These are phyloP conservation scores for Pyracantha coccinea DNA, from an alignment of 331 rosid genomes.

Conservation along the genomic window DNA sequence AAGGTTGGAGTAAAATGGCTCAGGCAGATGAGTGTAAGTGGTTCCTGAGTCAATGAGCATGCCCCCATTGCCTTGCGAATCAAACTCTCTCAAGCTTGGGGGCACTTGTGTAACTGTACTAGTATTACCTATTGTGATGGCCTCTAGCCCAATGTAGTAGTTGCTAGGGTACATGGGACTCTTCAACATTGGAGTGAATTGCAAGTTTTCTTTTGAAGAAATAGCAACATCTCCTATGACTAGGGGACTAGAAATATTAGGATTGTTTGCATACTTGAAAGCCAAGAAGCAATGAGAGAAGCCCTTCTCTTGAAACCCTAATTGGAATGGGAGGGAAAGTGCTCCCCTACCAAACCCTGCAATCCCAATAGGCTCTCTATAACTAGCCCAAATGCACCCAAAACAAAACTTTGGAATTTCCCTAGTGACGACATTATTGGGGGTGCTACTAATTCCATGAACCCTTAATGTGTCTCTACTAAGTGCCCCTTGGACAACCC, in stretches of 20 bases:
- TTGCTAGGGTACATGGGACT: slow-evolving; percentile 34
- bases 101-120: slow-evolving; percentile 13
- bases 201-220: slow-evolving; percentile 28
- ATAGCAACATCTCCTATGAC: slow-evolving; percentile 33
- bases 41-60: slow-evolving; percentile 51
- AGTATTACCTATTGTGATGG: slow-evolving; percentile 23
- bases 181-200: slow-evolving; percentile 47
- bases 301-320: slow-evolving; percentile 39
- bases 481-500: slow-evolving; percentile 29
- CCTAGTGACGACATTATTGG: slow-evolving; percentile 10
- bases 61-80: slow-evolving; percentile 44
- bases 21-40: slow-evolving; percentile 49
- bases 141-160: slow-evolving; percentile 43
- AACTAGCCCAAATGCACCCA: slow-evolving; percentile 45
- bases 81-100: slow-evolving; percentile 33
- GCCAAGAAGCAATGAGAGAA: slow-evolving; percentile 49
- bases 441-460: slow-evolving; percentile 19
- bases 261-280: slow-evolving; percentile 48
- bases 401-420: slow-evolving; percentile 34
- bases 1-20: slow-evolving; percentile 40
- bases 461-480: slow-evolving; percentile 29
- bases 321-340: slow-evolving; percentile 43
- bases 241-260: slow-evolving; percentile 47
- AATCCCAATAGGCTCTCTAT: slow-evolving; percentile 46
- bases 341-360: slow-evolving; percentile 50